Conservation (phyloP, 257 asterid species). For the Nicotiana noctiflora region DNA sequence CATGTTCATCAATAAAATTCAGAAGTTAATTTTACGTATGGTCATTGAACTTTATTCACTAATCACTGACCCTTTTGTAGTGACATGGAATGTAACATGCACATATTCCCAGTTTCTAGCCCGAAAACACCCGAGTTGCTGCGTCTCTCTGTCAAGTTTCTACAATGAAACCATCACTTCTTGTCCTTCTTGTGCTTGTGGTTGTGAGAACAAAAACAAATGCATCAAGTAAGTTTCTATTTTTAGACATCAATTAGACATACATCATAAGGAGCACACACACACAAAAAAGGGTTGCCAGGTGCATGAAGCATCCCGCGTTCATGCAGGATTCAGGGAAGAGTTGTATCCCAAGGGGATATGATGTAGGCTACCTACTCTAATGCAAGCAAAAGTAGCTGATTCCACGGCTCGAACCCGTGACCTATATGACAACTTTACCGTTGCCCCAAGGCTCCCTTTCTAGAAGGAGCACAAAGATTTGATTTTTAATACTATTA, state of each 20-base stretch:
- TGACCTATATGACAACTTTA: no score
- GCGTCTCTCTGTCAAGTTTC: constrained; percentile 77
- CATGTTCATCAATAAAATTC: background rate
- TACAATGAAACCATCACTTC: constrained; percentile 70
- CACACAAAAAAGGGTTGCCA: no score
- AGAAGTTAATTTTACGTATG: background rate
- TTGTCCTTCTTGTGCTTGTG: constrained; percentile 71
- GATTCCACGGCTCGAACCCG: no score
- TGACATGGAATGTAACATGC: constrained; percentile 83
- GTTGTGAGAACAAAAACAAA: constrained; percentile 56
- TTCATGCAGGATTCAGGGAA: no score
- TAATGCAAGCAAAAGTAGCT: no score
- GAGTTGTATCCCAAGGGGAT: no score
- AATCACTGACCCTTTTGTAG: constrained; percentile 21
- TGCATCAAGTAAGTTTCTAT: constrained; percentile 44
- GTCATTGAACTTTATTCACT: background rate
- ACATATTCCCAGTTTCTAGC: constrained; percentile 71
- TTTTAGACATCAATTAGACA: background rate
- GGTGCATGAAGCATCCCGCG: no score
- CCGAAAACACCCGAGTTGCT: constrained; percentile 57
- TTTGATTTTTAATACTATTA: background rate
- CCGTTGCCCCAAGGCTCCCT: no score
- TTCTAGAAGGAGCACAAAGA: background rate
- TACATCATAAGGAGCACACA: no score
- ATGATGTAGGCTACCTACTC: no score